These are phyloP conservation scores for Nymphaea colorata DNA, from an alignment of 164 flowering plant genomes.

Conservation along the genomic window DNA sequence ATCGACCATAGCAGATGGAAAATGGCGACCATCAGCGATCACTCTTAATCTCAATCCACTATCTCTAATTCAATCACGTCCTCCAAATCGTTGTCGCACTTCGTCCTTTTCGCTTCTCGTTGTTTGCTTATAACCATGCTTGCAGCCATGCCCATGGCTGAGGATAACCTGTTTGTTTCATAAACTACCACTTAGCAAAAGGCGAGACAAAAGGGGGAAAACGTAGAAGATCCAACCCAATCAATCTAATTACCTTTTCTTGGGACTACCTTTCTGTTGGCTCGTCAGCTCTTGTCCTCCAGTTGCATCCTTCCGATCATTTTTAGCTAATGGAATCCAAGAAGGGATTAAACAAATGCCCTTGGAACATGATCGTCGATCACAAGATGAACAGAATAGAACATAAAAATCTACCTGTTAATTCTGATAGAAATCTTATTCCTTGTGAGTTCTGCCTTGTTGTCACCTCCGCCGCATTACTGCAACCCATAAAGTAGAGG, in stretches of 20 bases:
- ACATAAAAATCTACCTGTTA: slow-evolving; percentile 36
- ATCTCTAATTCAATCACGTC: slow-evolving; percentile 75
- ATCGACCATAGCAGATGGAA: background rate
- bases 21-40: background rate
- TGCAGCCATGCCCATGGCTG: slow-evolving; percentile 16
- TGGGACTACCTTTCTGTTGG: slow-evolving; percentile 12
- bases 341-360: background rate
- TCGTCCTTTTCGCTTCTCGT: slow-evolving; percentile 32
- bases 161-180: slow-evolving; percentile 27
- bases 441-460: slow-evolving; percentile 74
- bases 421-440: slow-evolving; percentile 59
- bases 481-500: slow-evolving; percentile 13
- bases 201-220: background rate
- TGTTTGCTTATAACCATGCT: slow-evolving; percentile 13
- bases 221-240: background rate
- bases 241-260: slow-evolving; percentile 32
- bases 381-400: background rate
- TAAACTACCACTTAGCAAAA: background rate
- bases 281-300: slow-evolving; percentile 12
- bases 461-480: slow-evolving; percentile 69
- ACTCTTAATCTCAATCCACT: slow-evolving; percentile 69
- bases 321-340: slow-evolving; percentile 20
- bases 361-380: background rate
- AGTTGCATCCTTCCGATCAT: slow-evolving; percentile 12
- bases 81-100: slow-evolving; percentile 18